A percentile compares a stretch with the other conserved stretches of the same genome.
phyloP scores from a whole-genome alignment of 495 filamentous ascomycete genomes.

The Xylaria palmicola region DNA sequence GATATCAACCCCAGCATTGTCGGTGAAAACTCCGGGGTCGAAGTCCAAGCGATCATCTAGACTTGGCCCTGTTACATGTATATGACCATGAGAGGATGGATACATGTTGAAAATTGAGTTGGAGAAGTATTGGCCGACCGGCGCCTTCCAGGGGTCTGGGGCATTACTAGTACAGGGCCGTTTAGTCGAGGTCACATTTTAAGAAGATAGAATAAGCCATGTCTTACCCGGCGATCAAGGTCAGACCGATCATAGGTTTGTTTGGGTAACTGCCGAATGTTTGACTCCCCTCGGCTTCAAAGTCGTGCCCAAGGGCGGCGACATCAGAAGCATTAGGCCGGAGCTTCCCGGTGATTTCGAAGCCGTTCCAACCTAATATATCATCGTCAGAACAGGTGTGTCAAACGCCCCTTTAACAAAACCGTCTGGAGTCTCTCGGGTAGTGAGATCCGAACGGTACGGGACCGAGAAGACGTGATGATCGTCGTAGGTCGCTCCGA shows the following conservation, averaged over 20 bases:
- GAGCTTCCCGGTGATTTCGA: slow-evolving; percentile 35
- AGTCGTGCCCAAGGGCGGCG: slow-evolving; percentile 22
- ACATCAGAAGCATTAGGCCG: slow-evolving; percentile 30
- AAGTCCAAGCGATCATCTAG: slow-evolving; percentile 24
- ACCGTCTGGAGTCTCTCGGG: slow-evolving; percentile 15
- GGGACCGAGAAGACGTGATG: slow-evolving; percentile 27
- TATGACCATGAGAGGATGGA: slow-evolving; percentile 41
- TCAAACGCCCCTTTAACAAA: background rate
- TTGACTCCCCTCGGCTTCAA: slow-evolving; percentile 23
- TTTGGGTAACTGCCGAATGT: background rate
- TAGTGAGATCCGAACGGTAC: slow-evolving; percentile 13
- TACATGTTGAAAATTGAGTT: slow-evolving; percentile 35
- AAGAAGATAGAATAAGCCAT: too few species aligned
- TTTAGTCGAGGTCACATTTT: too few species aligned
- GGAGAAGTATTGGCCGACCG: slow-evolving; percentile 33
- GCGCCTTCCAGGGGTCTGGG: slow-evolving; percentile 28
- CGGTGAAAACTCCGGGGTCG: slow-evolving; percentile 29
- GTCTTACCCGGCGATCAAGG: slow-evolving; percentile 20
- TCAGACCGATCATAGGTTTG: slow-evolving; percentile 23
- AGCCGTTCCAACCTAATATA: slow-evolving; percentile 30
- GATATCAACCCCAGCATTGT: slow-evolving; percentile 35
- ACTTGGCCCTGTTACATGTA: slow-evolving; percentile 34
- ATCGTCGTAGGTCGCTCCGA: slow-evolving; percentile 36
- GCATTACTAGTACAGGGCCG: slow-evolving; percentile 23
- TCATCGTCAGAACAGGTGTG: background rate